phyloP scores from a whole-genome alignment of 2,329 filamentous ascomycete genomes.

The Pleomassaria siparia region DNA sequence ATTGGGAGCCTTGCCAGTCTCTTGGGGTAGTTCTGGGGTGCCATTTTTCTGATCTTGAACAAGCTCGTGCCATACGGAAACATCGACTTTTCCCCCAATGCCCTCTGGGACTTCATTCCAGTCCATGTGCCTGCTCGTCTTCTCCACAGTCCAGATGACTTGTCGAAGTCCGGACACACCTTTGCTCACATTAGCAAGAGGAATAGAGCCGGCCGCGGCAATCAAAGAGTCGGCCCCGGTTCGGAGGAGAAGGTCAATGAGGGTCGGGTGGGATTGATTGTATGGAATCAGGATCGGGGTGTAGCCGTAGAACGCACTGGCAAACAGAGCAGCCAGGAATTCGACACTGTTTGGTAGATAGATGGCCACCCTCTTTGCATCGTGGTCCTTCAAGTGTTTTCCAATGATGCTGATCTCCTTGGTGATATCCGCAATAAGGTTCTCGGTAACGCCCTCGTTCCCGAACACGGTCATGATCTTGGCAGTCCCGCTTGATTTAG shows the following conservation, averaged over 20 bases:
- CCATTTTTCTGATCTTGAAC: conserved; percentile 63
- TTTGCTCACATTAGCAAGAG: conserved; percentile 71
- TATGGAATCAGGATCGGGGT: conserved; percentile 85
- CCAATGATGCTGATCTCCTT: conserved; percentile 88
- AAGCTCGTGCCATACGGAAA: conserved; percentile 92
- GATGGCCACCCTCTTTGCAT: conserved; percentile 74
- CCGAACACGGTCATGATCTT: conserved; percentile 79
- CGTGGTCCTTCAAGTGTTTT: conserved; percentile 69
- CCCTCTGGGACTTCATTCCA: conserved; percentile 88
- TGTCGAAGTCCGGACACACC: conserved; percentile 70
- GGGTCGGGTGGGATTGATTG: conserved; percentile 67
- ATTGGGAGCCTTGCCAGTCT: conserved; percentile 55
- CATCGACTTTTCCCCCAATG: conserved; percentile 71
- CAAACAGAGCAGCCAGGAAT: conserved; percentile 77
- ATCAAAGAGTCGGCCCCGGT: conserved; percentile 80
- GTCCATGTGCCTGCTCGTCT: conserved; percentile 88
- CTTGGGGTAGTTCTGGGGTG: conserved; percentile 64
- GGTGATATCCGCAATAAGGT: conserved; percentile 70
- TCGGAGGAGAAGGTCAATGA: conserved; percentile 71
- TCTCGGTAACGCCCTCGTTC: conserved; percentile 71
- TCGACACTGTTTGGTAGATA: conserved; percentile 94
- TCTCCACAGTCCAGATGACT: conserved; percentile 89
- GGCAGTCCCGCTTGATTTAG: conserved; percentile 61
- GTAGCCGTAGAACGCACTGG: conserved; percentile 85
- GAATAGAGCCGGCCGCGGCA: conserved; percentile 82